Conservation (phyloP, 352 stramenopile genomes). For the Globisporangium polare region DNA sequence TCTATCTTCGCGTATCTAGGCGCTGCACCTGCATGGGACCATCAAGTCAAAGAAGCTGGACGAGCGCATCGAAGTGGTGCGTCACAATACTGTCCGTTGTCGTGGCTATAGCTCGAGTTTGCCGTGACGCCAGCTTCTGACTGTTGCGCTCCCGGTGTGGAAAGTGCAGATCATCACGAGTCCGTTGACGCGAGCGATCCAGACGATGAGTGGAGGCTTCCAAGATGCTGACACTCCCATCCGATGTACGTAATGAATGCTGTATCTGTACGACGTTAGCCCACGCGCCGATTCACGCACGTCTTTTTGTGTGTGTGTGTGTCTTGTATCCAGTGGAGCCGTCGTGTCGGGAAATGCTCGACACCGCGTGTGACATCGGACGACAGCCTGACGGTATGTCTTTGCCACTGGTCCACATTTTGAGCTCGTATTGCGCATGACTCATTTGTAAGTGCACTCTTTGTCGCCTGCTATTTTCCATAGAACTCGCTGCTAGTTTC, state of each 20-base stretch:
- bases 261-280: neutral
- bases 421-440: too few relatives aligned
- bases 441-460: neutral
- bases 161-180: conserved; percentile 67
- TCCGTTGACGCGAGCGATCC: conserved; percentile 76
- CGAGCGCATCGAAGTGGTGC: conserved; percentile 66
- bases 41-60: conserved; percentile 40
- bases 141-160: neutral
- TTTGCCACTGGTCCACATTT: too few relatives aligned
- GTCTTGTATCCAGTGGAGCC: conserved; percentile 44
- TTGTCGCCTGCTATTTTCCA: neutral
- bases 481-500: conserved; percentile 37
- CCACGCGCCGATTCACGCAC: neutral
- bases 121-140: neutral
- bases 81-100: neutral
- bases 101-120: neutral
- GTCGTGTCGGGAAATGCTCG: conserved; percentile 76
- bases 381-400: conserved; percentile 38
- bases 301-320: neutral
- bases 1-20: conserved; percentile 17
- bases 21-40: conserved; percentile 33
- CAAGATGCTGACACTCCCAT: conserved; percentile 47
- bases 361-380: conserved; percentile 82
- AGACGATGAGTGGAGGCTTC: conserved; percentile 73
- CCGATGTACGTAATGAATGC: conserved; percentile 25